Evolutionary conservation across 305 asterid species (phyloP), one percentile per base, ranked within the genome.

Genomic region (Euphrasia arctica): DNA sequence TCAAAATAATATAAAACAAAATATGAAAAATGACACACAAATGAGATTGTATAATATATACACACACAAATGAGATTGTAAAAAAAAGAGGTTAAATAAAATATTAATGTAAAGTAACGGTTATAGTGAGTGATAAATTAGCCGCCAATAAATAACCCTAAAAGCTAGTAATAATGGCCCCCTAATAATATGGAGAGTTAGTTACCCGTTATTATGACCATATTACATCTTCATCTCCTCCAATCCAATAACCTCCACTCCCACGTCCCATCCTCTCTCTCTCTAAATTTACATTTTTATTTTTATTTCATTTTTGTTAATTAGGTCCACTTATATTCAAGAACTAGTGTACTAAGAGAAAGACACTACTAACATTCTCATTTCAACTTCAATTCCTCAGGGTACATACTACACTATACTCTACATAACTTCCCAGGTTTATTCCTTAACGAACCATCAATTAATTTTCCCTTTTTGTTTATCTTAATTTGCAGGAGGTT

Each of bases 201-300:
- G 70, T 74, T 75, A 73, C 32, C 75, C 58, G 67, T 72, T 74
- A 36, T 68, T 45, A 68, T 67, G 49, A 70, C 59, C 47, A 58
- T 47, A 47, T 68, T 67, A 45, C 32, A 2, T 12, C 15, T n/a
- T 28, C 69, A 58, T 58, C 78, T 64, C 60, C 50, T 10, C 51
- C 39, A 62, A 68, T 64, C 75, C 64, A 67, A 34, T 78, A 80
- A 80, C 81, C 73, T 54, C 81, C 76, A 63, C 15, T 66, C 79
- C 73, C 79, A 72, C 86, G 75, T 65, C 41, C 69, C 13, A 69
- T 50, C 62, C 65, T 60, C 72, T 62, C 75, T 47, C 51, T 43
- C 63, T 62, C 61, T 13, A 60, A 25, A 47, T 55, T 54, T 29
- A 31, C 64, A 56, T 12, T 63, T 29, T 57, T 25, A 36, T 54